Conservation (phyloP, 306 rosid species). For the Gastrolobium villosum region DNA sequence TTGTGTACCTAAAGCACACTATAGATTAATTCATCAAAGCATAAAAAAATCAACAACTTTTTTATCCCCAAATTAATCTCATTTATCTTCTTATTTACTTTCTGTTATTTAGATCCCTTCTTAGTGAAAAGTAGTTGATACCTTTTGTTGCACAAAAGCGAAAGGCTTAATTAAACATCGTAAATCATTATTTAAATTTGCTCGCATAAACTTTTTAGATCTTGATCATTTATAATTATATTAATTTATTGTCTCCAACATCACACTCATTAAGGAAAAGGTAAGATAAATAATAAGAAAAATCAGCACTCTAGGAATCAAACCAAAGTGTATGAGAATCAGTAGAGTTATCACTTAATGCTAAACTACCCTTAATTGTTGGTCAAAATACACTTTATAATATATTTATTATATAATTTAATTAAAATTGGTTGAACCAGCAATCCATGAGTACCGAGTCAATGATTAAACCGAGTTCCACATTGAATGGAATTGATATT, state of each 20-base stretch:
- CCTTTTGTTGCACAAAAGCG: neutral
- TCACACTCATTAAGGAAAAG: neutral
- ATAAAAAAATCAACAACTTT: neutral
- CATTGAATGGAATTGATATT: no score
- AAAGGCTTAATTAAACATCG: neutral
- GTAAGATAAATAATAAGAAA: neutral
- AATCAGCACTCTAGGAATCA: no score
- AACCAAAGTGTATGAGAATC: no score
- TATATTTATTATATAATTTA: no score
- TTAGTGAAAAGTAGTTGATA: conserved; percentile 12
- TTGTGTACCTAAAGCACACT: neutral
- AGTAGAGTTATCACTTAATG: no score
- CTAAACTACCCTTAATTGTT: no score
- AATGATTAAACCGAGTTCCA: no score
- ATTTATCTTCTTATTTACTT: neutral
- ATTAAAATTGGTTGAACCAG: no score
- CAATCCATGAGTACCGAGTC: no score
- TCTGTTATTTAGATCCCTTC: neutral
- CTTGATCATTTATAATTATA: neutral
- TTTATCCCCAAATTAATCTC: neutral
- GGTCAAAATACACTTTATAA: no score
- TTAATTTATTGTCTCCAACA: neutral
- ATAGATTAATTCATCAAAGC: neutral
- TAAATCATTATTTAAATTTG: neutral
- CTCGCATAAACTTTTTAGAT: neutral